These are phyloP conservation scores for Climacium dendroides DNA, from an alignment of 225 moss, liverwort and hornwort species.

Conservation along the genomic window DNA sequence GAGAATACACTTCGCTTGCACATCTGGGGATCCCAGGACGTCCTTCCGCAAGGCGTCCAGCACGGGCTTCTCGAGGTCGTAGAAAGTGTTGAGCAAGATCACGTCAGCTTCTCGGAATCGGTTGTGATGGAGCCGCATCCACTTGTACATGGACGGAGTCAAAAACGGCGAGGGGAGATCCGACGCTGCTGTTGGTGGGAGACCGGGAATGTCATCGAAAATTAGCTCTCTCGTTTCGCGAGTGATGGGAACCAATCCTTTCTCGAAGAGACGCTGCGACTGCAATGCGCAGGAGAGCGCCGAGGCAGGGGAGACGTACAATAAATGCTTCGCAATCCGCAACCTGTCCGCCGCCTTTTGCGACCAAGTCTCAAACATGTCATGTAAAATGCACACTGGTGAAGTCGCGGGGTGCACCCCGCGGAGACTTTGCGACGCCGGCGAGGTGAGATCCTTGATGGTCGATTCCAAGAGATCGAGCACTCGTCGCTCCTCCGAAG, in stretches of 20 bases:
- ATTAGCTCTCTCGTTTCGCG: neutral
- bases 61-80: neutral
- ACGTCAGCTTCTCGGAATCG: neutral
- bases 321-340: neutral
- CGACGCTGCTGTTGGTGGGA: neutral
- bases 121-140: neutral
- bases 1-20: neutral
- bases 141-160: neutral
- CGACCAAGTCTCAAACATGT: neutral
- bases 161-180: neutral
- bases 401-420: neutral
- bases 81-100: neutral
- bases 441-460: neutral
- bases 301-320: neutral
- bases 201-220: neutral
- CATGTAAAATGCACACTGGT: neutral
- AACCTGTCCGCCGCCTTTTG: neutral
- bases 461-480: neutral
- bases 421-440: neutral
- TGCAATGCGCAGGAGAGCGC: neutral
- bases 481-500: neutral
- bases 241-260: neutral
- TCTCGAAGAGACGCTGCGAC: neutral
- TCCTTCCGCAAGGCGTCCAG: neutral
- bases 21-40: neutral